These are phyloP conservation scores for Aspergillus mulundensis DNA, from an alignment of 495 filamentous ascomycete species.

Conservation along the genomic window DNA sequence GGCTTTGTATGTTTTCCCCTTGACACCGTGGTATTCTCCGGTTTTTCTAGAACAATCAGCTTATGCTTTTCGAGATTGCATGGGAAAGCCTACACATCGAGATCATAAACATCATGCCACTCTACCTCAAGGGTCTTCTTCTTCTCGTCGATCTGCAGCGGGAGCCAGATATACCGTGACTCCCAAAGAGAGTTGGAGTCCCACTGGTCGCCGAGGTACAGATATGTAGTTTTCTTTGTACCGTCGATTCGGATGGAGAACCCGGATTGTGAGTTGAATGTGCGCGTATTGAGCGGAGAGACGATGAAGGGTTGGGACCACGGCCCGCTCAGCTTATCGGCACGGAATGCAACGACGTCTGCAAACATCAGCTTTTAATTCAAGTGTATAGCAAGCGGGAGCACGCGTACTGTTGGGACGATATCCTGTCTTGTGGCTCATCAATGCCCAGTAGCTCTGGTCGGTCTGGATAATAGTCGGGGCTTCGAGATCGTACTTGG, in stretches of 20 bases:
- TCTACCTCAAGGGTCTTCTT: slow-evolving; percentile 20
- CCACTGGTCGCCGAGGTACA: slow-evolving; percentile 49
- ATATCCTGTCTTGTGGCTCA: slow-evolving; percentile 30
- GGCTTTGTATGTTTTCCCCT: slow-evolving; percentile 38
- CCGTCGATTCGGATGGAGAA: slow-evolving; percentile 44
- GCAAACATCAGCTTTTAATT: background rate
- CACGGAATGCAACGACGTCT: slow-evolving; percentile 27
- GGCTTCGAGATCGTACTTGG: slow-evolving; percentile 26
- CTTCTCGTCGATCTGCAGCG: slow-evolving; percentile 34
- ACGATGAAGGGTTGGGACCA: slow-evolving; percentile 51
- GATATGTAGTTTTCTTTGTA: slow-evolving; percentile 42
- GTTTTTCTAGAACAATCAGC: slow-evolving; percentile 30
- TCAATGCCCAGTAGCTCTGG: slow-evolving; percentile 25
- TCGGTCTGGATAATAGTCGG: slow-evolving; percentile 26
- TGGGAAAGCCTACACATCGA: slow-evolving; percentile 18
- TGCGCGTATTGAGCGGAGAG: slow-evolving; percentile 43
- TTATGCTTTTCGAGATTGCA: no score
- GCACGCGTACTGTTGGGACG: slow-evolving; percentile 23
- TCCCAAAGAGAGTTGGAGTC: slow-evolving; percentile 51
- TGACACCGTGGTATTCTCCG: slow-evolving; percentile 37
- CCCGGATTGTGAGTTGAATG: slow-evolving; percentile 52
- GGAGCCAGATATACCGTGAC: slow-evolving; percentile 50
- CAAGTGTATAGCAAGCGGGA: no score
- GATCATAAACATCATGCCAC: slow-evolving; percentile 27
- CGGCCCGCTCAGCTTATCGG: slow-evolving; percentile 39